Conservation (phyloP, 441 rosid species). For the Sinapis alba region DNA sequence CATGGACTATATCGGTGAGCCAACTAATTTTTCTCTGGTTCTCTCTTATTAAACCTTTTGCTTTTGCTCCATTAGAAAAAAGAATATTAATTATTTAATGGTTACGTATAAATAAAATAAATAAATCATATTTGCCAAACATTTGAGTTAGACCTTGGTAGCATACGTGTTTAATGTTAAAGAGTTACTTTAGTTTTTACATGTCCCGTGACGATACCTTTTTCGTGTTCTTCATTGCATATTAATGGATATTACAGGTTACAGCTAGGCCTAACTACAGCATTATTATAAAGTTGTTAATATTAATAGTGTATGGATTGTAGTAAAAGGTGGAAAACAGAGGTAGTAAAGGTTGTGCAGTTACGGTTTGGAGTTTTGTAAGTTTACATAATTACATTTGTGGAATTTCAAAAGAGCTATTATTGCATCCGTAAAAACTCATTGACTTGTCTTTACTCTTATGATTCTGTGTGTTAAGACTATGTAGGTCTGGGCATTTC, state of each 20-base stretch:
- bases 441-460: neutral
- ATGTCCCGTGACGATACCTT: conserved; percentile 30
- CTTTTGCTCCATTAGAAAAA: neutral
- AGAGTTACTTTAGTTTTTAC: conserved; percentile 13
- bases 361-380: neutral
- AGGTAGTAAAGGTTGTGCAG: conserved; percentile 15
- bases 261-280: too few species aligned
- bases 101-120: neutral
- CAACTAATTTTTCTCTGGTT: conserved; percentile 25
- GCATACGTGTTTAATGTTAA: neutral
- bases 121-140: neutral
- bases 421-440: neutral
- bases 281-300: too few species aligned
- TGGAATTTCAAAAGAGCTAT: neutral
- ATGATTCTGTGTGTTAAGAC: neutral
- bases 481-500: too few species aligned
- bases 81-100: neutral
- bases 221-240: conserved; percentile 2
- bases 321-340: neutral
- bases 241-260: neutral
- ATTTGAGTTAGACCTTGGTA: neutral
- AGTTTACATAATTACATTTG: conserved; percentile 7
- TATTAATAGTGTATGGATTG: neutral
- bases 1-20: conserved; percentile 88
- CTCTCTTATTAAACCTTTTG: neutral